Conservation (phyloP, 2,329 filamentous ascomycete genomes). For the Botryotinia narcissicola region DNA sequence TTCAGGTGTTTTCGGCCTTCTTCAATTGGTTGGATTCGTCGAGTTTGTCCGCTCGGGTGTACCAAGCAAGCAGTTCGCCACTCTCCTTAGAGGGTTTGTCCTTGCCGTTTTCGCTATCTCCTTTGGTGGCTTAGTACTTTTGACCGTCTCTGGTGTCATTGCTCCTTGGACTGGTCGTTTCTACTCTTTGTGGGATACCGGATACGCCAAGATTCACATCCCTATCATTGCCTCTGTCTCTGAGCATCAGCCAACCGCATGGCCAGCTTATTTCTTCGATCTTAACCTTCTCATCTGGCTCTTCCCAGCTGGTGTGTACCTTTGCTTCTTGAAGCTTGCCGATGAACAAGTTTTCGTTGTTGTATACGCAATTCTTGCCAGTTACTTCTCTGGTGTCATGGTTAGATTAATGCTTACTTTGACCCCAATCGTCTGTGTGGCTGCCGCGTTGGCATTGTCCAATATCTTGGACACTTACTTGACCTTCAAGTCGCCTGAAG, state of each 20-base stretch:
- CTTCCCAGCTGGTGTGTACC: conserved; percentile 96
- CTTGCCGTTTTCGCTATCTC: conserved; percentile 71
- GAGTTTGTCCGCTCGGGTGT: conserved; percentile 88
- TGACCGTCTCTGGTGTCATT: conserved; percentile 87
- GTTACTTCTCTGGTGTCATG: conserved; percentile 99
- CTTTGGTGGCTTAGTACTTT: conserved; percentile 72
- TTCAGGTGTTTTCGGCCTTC: conserved; percentile 85
- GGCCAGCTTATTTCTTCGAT: conserved; percentile 99
- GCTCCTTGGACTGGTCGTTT: conserved; percentile 98
- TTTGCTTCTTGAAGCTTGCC: conserved; percentile 90
- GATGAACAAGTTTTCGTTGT: conserved; percentile 98
- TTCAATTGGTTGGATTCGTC: conserved; percentile 90
- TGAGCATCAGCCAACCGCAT: conserved; percentile 97
- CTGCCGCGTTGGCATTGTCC: conserved; percentile 84
- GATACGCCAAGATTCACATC: conserved; percentile 98
- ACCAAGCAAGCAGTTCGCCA: conserved; percentile 90
- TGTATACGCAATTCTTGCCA: conserved; percentile 93
- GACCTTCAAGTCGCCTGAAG: conserved; percentile 59
- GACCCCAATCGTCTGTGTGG: conserved; percentile 93
- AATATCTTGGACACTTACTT: conserved; percentile 87
- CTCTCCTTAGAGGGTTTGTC: conserved; percentile 74
- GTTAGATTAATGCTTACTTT: conserved; percentile 97
- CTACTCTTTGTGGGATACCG: conserved; percentile 98
- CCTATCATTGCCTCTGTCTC: conserved; percentile 99
- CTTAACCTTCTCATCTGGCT: conserved; percentile 98